Percentiles rank a stretch among this genome's conserved stretches.
These are phyloP conservation scores for Suillus alpinus DNA, from an alignment of 768 basidiomycete genomes.

Conservation along the genomic window DNA sequence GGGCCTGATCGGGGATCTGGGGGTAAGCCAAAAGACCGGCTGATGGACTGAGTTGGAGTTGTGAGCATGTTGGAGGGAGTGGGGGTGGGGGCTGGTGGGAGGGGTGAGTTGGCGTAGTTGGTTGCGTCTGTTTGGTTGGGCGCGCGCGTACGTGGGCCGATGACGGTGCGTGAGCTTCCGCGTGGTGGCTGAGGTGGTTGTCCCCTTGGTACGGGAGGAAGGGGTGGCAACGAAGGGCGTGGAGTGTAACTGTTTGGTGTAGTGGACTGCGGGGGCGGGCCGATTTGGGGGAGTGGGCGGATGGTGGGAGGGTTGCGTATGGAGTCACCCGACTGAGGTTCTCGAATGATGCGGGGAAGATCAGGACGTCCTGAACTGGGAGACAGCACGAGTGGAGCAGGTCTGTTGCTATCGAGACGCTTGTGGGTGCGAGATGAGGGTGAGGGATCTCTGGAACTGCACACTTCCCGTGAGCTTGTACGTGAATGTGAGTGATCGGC, in stretches of 20 bases:
- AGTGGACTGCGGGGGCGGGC: slow-evolving; percentile 11
- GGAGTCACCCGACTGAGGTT: slow-evolving; percentile 55
- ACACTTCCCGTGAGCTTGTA: slow-evolving; percentile 17
- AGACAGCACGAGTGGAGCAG: slow-evolving; percentile 78
- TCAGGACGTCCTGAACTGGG: slow-evolving; percentile 51
- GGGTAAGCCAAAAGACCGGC: slow-evolving; percentile 55
- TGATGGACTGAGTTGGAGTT: slow-evolving; percentile 34
- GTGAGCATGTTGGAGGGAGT: slow-evolving; percentile 39
- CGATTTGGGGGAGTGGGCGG: slow-evolving; percentile 29
- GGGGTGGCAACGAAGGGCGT: slow-evolving; percentile 57
- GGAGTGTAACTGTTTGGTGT: slow-evolving; percentile 36
- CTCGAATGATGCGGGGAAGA: slow-evolving; percentile 71
- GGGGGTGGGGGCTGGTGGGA: slow-evolving; percentile 37
- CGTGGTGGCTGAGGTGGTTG: slow-evolving; percentile 48
- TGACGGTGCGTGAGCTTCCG: slow-evolving; percentile 29
- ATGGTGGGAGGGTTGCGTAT: slow-evolving; percentile 25
- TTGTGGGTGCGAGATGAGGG: slow-evolving; percentile 36
- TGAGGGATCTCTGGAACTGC: slow-evolving; percentile 15
- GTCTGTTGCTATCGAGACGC: slow-evolving; percentile 61
- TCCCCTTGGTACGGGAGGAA: slow-evolving; percentile 66
- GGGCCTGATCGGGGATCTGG: slow-evolving; percentile 59
- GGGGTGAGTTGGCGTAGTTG: slow-evolving; percentile 41
- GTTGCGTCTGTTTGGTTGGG: slow-evolving; percentile 56
- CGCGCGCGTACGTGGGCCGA: slow-evolving; percentile 40
- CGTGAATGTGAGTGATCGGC: slow-evolving; percentile 18